Percentiles rank a stretch among this genome's conserved stretches.
Conservation (phyloP, 805 yeast species). For the Suhomyces kilbournensis region DNA sequence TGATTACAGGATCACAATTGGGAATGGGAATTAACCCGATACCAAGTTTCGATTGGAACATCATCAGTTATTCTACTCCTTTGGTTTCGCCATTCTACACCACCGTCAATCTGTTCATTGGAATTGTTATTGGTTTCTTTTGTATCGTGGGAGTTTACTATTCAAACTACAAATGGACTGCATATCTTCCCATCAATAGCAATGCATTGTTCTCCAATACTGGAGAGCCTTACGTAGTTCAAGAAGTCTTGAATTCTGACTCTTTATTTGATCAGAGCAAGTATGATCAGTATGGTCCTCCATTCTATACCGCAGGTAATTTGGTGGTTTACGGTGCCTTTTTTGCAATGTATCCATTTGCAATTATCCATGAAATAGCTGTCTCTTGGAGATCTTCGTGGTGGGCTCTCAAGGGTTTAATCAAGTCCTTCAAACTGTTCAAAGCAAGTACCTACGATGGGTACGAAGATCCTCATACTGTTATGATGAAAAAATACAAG, state of each 20-base stretch:
- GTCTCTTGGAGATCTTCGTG: constrained; percentile 3
- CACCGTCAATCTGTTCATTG: constrained; percentile 13
- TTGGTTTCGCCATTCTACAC: constrained; percentile 47
- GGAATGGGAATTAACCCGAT: constrained; percentile 58
- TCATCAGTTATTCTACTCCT: constrained; percentile 20
- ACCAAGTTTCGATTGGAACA: constrained; percentile 53
- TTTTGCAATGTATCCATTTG: constrained; percentile 23
- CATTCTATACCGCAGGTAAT: constrained; percentile 17
- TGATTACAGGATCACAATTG: constrained; percentile 42
- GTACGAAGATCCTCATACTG: constrained; percentile 21
- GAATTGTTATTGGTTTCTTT: constrained; percentile 12
- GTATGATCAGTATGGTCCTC: constrained; percentile 16
- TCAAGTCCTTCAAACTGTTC: constrained; percentile 6
- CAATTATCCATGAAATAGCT: constrained; percentile 10
- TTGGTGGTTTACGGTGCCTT: constrained; percentile 16
- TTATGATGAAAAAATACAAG: constrained; percentile 21
- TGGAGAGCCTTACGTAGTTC: constrained; percentile 15
- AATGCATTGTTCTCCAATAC: constrained; percentile 18
- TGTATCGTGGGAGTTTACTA: constrained; percentile 18
- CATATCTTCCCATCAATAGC: constrained; percentile 18
- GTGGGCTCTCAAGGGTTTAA: not conserved
- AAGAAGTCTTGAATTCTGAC: constrained; percentile 11
- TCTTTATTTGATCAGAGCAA: constrained; percentile 11
- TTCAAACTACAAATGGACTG: constrained; percentile 18
- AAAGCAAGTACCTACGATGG: constrained; percentile 16